Percentiles rank a stretch among this genome's conserved stretches.
These are phyloP conservation scores for Gracilaria domingensis DNA, from an alignment of 23 red algal genomes.

Conservation along the genomic window DNA sequence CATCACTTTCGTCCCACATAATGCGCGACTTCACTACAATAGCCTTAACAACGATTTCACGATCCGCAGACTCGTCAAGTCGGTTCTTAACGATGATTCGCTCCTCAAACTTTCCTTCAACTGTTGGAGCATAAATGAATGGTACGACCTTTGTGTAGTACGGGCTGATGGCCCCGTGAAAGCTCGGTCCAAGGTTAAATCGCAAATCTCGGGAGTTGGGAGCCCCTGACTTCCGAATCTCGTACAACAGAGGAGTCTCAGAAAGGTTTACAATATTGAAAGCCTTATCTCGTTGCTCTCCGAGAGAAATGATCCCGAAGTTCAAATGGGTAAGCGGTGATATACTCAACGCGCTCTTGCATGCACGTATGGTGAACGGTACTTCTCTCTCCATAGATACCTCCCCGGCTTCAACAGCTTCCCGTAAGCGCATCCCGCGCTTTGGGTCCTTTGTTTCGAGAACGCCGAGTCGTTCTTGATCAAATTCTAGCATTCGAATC, in stretches of 20 bases:
- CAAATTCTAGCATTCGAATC: slow-evolving; percentile 87
- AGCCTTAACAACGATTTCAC: slow-evolving; percentile 88
- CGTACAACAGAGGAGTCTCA: slow-evolving; percentile 88
- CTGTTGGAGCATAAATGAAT: slow-evolving; percentile 86
- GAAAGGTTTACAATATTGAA: slow-evolving; percentile 86
- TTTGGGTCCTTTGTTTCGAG: slow-evolving; percentile 20
- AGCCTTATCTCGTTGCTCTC: slow-evolving; percentile 90
- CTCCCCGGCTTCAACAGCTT: slow-evolving; percentile 26
- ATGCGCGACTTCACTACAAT: slow-evolving; percentile 7
- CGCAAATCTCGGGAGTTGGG: slow-evolving; percentile 45
- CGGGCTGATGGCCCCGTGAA: slow-evolving; percentile 79
- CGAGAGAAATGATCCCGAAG: slow-evolving; percentile 80
- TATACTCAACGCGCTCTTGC: slow-evolving; percentile 80
- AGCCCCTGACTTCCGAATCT: slow-evolving; percentile 76
- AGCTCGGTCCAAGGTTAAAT: slow-evolving; percentile 77
- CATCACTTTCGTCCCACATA: slow-evolving; percentile 11
- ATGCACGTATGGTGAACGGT: slow-evolving; percentile 74
- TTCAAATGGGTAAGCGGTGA: slow-evolving; percentile 84
- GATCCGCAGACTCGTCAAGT: slow-evolving; percentile 67
- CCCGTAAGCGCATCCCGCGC: neutral
- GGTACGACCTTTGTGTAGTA: slow-evolving; percentile 84
- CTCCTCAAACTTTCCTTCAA: slow-evolving; percentile 84
- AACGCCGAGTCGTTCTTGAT: slow-evolving; percentile 37
- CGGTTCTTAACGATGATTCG: slow-evolving; percentile 78
- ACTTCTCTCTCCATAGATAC: slow-evolving; percentile 69